Percentiles rank a stretch among this genome's conserved stretches.
Conservation (phyloP, 2,329 filamentous ascomycete genomes). For the Neonectria sp. region DNA sequence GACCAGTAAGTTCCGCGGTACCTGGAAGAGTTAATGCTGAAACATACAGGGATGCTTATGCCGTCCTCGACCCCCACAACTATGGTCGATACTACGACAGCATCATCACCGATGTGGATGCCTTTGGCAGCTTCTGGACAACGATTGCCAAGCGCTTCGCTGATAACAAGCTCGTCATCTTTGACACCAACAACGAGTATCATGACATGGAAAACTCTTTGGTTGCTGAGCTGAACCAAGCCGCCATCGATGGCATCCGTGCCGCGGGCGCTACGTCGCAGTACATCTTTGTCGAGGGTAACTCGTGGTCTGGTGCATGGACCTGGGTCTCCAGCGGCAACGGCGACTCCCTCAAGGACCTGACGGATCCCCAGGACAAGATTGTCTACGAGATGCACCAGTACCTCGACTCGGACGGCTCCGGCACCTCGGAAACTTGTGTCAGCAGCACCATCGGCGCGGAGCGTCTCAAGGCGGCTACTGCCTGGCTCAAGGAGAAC, state of each 20-base stretch:
- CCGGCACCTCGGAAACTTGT: slow-evolving; percentile 63
- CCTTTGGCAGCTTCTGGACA: slow-evolving; percentile 71
- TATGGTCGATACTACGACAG: slow-evolving; percentile 68
- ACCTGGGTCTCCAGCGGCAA: slow-evolving; percentile 58
- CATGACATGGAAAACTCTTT: slow-evolving; percentile 73
- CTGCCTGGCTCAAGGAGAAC: slow-evolving; percentile 69
- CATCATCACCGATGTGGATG: slow-evolving; percentile 67
- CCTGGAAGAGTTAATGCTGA: not conserved
- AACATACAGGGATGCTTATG: slow-evolving; percentile 60
- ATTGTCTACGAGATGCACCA: slow-evolving; percentile 73
- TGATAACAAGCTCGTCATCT: slow-evolving; percentile 70
- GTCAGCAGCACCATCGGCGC: slow-evolving; percentile 65
- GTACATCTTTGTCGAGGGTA: slow-evolving; percentile 71
- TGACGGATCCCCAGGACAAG: slow-evolving; percentile 66
- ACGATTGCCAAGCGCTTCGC: slow-evolving; percentile 69
- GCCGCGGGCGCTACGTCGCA: slow-evolving; percentile 69
- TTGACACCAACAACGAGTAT: slow-evolving; percentile 79
- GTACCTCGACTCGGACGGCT: slow-evolving; percentile 70
- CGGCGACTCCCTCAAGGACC: slow-evolving; percentile 57
- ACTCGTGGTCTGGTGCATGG: slow-evolving; percentile 68
- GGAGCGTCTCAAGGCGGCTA: slow-evolving; percentile 65
- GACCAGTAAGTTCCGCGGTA: slow-evolving; percentile 13
- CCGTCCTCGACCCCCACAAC: slow-evolving; percentile 74
- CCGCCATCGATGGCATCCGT: slow-evolving; percentile 74
- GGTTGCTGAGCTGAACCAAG: slow-evolving; percentile 74